phyloP scores from a whole-genome alignment of 371 early-diverging fungal species.

The Mucor racemosus region DNA sequence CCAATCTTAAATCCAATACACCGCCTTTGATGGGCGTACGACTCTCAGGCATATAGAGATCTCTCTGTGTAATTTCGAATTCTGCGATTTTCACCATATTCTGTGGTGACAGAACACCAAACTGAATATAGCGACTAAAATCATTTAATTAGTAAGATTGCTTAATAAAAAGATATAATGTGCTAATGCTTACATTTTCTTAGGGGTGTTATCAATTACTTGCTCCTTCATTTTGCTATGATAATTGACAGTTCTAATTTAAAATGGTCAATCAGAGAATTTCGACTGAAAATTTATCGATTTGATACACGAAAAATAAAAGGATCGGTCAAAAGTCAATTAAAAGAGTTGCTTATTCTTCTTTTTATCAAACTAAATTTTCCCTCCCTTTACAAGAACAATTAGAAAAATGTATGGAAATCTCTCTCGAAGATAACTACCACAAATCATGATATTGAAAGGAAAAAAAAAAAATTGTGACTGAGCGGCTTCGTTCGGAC shows the following conservation, averaged over 20 bases:
- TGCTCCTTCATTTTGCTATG: constrained; percentile 77
- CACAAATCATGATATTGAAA: background rate
- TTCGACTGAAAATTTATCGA: too few relatives aligned
- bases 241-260: too few relatives aligned
- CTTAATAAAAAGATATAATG: background rate
- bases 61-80: constrained; percentile 88
- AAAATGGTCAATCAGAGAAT: too few relatives aligned
- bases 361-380: background rate
- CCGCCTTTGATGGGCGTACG: constrained; percentile 85
- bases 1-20: constrained; percentile 89
- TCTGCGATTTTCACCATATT: constrained; percentile 87
- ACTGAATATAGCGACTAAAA: constrained; percentile 83
- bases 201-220: constrained; percentile 77
- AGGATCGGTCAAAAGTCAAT: background rate
- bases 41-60: constrained; percentile 87
- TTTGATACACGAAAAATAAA: too few relatives aligned
- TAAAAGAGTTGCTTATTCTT: background rate
- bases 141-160: background rate
- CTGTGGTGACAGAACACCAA: constrained; percentile 87
- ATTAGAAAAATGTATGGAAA: background rate
- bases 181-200: constrained; percentile 69
- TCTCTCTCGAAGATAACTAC: too few relatives aligned
- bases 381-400: background rate
- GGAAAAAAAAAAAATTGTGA: constrained; percentile 3
- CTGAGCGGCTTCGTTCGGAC: constrained; percentile 8